Base-by-base conservation (phyloP, 371 early-diverging fungal species). In the Mortierella sp. region DNA sequence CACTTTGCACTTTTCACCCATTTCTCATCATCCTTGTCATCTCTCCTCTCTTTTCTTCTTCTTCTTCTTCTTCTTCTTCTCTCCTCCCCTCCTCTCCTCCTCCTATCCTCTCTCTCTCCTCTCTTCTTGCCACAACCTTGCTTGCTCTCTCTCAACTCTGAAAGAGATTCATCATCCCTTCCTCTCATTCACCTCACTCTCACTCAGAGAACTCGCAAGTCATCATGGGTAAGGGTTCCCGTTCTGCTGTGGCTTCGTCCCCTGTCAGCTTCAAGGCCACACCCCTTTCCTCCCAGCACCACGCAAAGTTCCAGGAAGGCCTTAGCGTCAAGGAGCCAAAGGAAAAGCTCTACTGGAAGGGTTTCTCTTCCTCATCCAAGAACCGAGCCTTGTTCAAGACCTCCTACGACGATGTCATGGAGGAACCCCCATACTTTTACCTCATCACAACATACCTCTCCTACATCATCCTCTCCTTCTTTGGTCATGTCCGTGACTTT, bases 391-490 rank as follows among this genome's bases (percentile, higher is more conserved):
- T 81, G 45, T 81, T 81, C 76, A 75, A 72, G 70, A 75, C 81
- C 24, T 75, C 75, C n/a, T 81, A 81, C 61, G 81, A 81, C 54
- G 81, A 81, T 59, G 63, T 65, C 32, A 81, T 81, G 81, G 94
- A 90, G 71, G 88, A 87, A 70, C 92, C 86, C 80, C 97, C 91
- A 26, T 89, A 88, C 66, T 90, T 88, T 80, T 91, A 90, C 77
- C 88, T 98, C 58, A 91, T 98, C 58, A 95, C 97, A 24, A 99
- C 99, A 49, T 99, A 99, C 87, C 88, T 99, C 54, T 94, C 95
- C 65, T 99, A 95, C 89, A 93, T 97, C 83, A 90, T 99, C 77
- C 90, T 99, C 68, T 96, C 98, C 51, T 85, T 96, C 47, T 92
- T 96, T 86, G 99, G 98, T 35, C 97, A 98, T 86, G 72, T 96